Evolutionary conservation across 2,329 filamentous ascomycete genomes (phyloP).

Genomic region (Aspergillus vadensis): DNA sequence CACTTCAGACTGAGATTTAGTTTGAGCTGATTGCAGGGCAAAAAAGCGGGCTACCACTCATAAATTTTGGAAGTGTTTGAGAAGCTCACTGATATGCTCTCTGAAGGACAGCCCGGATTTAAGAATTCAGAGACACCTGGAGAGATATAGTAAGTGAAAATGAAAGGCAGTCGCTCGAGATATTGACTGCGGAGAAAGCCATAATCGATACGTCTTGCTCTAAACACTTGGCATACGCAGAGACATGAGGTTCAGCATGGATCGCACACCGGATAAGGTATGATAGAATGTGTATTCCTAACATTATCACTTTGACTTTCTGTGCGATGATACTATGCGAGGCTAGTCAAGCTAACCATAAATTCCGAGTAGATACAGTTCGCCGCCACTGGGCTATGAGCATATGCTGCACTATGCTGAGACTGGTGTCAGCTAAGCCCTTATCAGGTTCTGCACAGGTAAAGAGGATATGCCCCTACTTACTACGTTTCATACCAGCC

Average conservation of each 20-base stretch:
- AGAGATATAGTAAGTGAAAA: constrained; percentile 69
- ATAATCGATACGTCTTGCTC: constrained; percentile 11
- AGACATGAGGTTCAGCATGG: constrained; percentile 80
- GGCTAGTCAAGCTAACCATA: constrained; percentile 22
- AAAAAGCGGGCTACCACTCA: constrained; percentile 76
- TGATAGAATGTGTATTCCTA: constrained; percentile 22
- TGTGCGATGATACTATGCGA: background rate
- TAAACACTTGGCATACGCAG: constrained; percentile 82
- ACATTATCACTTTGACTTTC: background rate
- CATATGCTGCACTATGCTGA: constrained; percentile 11
- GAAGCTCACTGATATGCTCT: constrained; percentile 68
- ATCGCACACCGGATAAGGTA: constrained; percentile 87
- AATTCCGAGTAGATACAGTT: constrained; percentile 66
- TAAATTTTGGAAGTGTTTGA: constrained; percentile 82
- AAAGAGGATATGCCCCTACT: constrained; percentile 80
- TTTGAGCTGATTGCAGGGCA: constrained; percentile 57
- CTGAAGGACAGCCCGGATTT: constrained; percentile 74
- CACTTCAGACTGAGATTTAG: constrained; percentile 8
- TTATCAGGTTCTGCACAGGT: constrained; percentile 71
- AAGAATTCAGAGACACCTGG: constrained; percentile 82
- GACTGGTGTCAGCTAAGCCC: constrained; percentile 23
- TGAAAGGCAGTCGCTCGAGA: background rate
- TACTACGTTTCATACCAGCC: constrained; percentile 88
- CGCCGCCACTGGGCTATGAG: constrained; percentile 71
- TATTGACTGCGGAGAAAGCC: background rate